phyloP scores from a whole-genome alignment of 2,329 filamentous ascomycete species.

The Hirsutella minnesotensis region DNA sequence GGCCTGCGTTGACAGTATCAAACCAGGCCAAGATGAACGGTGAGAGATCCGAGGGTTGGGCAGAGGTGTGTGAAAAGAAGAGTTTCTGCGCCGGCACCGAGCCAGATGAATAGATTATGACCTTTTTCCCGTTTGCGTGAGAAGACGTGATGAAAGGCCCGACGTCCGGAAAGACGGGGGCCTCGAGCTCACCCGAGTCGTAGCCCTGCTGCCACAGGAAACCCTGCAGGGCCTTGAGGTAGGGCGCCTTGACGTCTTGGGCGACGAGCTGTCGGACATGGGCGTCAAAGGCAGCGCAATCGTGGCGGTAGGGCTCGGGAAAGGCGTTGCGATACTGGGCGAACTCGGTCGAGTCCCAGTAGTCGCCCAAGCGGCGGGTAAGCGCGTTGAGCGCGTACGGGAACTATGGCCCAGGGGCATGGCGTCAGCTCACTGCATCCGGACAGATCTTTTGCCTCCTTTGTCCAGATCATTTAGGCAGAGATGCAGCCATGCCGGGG shows the following conservation, averaged over 20 bases:
- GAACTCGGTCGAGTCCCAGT: slow-evolving; percentile 58
- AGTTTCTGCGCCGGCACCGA: slow-evolving; percentile 73
- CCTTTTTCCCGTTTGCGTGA: slow-evolving; percentile 38
- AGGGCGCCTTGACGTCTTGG: slow-evolving; percentile 62
- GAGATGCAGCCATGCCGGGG: slow-evolving; percentile 8
- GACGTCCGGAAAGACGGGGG: slow-evolving; percentile 66
- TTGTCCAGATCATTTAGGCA: slow-evolving; percentile 1
- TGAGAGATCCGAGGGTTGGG: slow-evolving; percentile 46
- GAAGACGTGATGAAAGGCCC: slow-evolving; percentile 49
- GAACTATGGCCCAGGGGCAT: slow-evolving; percentile 39
- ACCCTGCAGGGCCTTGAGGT: slow-evolving; percentile 70
- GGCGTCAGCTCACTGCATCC: slow-evolving; percentile 4
- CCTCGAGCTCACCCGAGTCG: slow-evolving; percentile 53
- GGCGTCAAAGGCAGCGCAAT: slow-evolving; percentile 46
- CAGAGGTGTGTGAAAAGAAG: slow-evolving; percentile 57
- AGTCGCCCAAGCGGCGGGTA: slow-evolving; percentile 46
- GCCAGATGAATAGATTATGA: slow-evolving; percentile 74
- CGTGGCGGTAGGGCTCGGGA: slow-evolving; percentile 48
- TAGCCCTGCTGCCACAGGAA: slow-evolving; percentile 71
- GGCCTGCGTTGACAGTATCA: slow-evolving; percentile 70
- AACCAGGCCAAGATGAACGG: slow-evolving; percentile 55
- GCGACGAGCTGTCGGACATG: slow-evolving; percentile 61
- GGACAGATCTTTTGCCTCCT: neutral
- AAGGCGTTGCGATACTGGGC: slow-evolving; percentile 59
- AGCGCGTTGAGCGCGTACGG: slow-evolving; percentile 63